Evolutionary conservation across 306 rosid genomes (phyloP).

Genomic region (Lotus japonicus): DNA sequence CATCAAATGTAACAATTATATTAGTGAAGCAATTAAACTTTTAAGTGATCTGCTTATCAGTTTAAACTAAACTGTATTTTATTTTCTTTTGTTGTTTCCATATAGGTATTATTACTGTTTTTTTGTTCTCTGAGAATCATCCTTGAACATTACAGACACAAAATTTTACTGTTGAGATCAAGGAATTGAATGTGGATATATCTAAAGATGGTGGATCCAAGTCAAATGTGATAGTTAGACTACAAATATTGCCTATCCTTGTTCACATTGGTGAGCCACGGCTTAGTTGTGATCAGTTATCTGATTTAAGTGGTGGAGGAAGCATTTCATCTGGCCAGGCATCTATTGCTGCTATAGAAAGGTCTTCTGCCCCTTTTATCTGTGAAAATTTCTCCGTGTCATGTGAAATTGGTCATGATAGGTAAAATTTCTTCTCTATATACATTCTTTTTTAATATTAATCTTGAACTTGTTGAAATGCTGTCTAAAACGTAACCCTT

Average conservation of each 20-base stretch:
- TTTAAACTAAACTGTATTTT: slow-evolving; percentile 5
- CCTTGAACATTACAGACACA: slow-evolving; percentile 65
- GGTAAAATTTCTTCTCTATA: slow-evolving; percentile 49
- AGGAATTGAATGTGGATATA: slow-evolving; percentile 76
- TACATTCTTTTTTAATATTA: slow-evolving; percentile 4
- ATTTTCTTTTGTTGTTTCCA: slow-evolving; percentile 13
- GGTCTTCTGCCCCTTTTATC: slow-evolving; percentile 53
- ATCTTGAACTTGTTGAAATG: not conserved
- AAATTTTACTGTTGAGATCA: slow-evolving; percentile 69
- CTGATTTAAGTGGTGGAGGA: slow-evolving; percentile 57
- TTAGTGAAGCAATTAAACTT: slow-evolving; percentile 2
- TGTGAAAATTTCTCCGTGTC: slow-evolving; percentile 75
- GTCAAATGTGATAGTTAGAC: slow-evolving; percentile 72
- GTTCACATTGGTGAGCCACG: slow-evolving; percentile 77
- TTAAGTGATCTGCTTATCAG: not conserved
- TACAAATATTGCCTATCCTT: slow-evolving; percentile 62
- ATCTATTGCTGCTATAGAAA: slow-evolving; percentile 47
- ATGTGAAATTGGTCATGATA: slow-evolving; percentile 88
- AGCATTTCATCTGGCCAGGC: slow-evolving; percentile 51
- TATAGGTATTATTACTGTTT: slow-evolving; percentile 10
- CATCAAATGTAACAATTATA: slow-evolving; percentile 18
- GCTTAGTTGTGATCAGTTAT: slow-evolving; percentile 52
- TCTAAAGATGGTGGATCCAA: slow-evolving; percentile 69
- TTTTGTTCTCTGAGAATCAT: slow-evolving; percentile 24
- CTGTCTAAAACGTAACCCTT: slow-evolving; percentile 2